A percentile compares a stretch with the other conserved stretches of the same genome.
phyloP scores from a whole-genome alignment of 176 grass and related monocot genomes.

The Oryza coarctata region DNA sequence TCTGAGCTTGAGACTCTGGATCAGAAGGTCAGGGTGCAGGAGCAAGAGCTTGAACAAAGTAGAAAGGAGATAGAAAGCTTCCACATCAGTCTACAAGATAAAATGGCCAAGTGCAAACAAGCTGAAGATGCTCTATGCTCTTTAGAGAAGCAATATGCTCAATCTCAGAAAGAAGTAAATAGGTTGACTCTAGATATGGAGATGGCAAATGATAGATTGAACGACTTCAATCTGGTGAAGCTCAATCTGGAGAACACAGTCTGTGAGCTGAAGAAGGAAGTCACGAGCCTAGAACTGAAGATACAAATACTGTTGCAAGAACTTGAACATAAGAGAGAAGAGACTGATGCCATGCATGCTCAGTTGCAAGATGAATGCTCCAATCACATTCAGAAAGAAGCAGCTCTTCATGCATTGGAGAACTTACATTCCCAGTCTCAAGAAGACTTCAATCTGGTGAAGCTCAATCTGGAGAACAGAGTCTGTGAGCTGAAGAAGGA shows the following conservation, averaged over 20 bases:
- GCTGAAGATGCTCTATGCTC: constrained; percentile 31
- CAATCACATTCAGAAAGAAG: constrained; percentile 29
- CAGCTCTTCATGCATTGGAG: constrained; percentile 32
- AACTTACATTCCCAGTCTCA: constrained; percentile 25
- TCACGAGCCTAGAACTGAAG: constrained; percentile 25
- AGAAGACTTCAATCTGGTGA: constrained; percentile 40
- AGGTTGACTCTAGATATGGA: constrained; percentile 43
- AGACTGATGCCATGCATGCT: constrained; percentile 14
- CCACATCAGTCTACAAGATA: constrained; percentile 37
- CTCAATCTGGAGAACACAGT: constrained; percentile 41
- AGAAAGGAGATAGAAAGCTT: constrained; percentile 41
- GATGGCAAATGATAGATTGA: constrained; percentile 36
- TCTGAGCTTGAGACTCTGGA: constrained; percentile 47
- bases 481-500: constrained; percentile 48
- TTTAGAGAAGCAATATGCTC: constrained; percentile 23
- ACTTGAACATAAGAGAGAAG: constrained; percentile 32
- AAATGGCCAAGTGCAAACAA: constrained; percentile 17
- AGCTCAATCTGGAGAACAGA: constrained; percentile 41
- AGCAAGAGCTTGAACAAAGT: constrained; percentile 54
- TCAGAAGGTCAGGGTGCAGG: constrained; percentile 33
- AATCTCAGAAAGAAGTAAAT: constrained; percentile 36
- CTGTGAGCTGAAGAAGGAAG: constrained; percentile 47
- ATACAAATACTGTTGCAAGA: constrained; percentile 32
- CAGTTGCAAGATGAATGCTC: constrained; percentile 29
- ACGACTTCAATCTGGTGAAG: constrained; percentile 37